Evolutionary conservation across 1,284 basidiomycete species (phyloP).

Genomic region (Xerocomus alliaceus): DNA sequence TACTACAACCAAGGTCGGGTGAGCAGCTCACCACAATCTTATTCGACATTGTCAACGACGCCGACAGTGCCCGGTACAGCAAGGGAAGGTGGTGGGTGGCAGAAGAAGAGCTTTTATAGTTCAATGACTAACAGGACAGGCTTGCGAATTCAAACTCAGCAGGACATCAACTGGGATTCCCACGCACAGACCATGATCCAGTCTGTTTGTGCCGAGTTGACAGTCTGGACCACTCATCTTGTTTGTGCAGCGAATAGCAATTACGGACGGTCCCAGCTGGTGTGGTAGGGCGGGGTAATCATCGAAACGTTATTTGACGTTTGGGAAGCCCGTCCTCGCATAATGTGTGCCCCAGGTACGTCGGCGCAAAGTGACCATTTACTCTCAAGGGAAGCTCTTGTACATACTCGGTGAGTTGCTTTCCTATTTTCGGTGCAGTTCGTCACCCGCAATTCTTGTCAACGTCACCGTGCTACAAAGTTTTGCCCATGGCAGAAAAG

Average conservation of each 20-base stretch:
- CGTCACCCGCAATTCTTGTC: too few species aligned
- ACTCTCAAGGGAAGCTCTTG: too few species aligned
- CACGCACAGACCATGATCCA: constrained; percentile 53
- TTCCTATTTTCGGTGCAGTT: too few species aligned
- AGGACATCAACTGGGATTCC: constrained; percentile 43
- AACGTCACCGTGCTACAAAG: too few species aligned
- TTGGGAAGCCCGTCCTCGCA: not conserved
- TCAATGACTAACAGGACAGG: constrained; percentile 49
- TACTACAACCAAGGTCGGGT: constrained; percentile 63
- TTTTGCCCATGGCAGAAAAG: too few species aligned
- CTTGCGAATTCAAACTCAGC: constrained; percentile 51
- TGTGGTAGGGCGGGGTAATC: constrained; percentile 2
- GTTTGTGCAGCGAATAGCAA: too few species aligned
- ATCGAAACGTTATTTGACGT: not conserved
- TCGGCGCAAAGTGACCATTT: too few species aligned
- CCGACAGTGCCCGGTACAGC: constrained; percentile 45
- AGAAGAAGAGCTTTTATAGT: constrained; percentile 56
- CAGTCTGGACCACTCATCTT: too few species aligned
- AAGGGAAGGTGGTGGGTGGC: constrained; percentile 45
- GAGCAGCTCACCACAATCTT: constrained; percentile 89
- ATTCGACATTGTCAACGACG: constrained; percentile 71
- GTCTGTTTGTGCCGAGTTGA: too few species aligned
- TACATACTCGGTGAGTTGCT: too few species aligned
- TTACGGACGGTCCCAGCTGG: too few species aligned
- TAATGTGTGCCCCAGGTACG: too few species aligned